These are phyloP conservation scores for Talaromyces amestolkiae DNA, from an alignment of 2,329 filamentous ascomycete genomes.

Conservation along the genomic window DNA sequence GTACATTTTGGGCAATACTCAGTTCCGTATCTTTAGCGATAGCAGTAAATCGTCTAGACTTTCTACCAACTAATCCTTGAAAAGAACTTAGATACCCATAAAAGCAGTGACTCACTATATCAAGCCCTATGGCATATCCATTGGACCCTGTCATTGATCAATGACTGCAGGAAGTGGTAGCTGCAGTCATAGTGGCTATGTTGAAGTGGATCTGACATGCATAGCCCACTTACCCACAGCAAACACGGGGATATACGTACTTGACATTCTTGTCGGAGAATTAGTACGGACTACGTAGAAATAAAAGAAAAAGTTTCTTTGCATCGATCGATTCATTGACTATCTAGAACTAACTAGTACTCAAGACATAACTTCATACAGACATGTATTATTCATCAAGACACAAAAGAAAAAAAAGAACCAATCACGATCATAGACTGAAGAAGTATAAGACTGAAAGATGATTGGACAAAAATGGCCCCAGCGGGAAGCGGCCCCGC, in stretches of 20 bases:
- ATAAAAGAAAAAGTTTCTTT: background rate
- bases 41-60: background rate
- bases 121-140: background rate
- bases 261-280: background rate
- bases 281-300: background rate
- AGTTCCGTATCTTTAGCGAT: background rate
- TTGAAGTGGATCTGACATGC: constrained; percentile 1
- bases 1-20: background rate
- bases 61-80: background rate
- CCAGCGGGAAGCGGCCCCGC: background rate
- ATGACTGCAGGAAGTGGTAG: background rate
- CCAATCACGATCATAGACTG: background rate
- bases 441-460: background rate
- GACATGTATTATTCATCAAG: background rate
- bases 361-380: background rate
- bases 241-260: background rate
- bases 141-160: constrained; percentile 3
- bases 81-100: background rate
- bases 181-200: background rate
- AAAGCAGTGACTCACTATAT: background rate
- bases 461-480: background rate
- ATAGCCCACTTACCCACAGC: background rate
- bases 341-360: background rate
- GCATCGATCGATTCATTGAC: constrained; percentile 1
- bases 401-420: background rate